Evolutionary conservation across 78 protist genomes (phyloP).

Genomic region (Dictyostelium intermedium): DNA sequence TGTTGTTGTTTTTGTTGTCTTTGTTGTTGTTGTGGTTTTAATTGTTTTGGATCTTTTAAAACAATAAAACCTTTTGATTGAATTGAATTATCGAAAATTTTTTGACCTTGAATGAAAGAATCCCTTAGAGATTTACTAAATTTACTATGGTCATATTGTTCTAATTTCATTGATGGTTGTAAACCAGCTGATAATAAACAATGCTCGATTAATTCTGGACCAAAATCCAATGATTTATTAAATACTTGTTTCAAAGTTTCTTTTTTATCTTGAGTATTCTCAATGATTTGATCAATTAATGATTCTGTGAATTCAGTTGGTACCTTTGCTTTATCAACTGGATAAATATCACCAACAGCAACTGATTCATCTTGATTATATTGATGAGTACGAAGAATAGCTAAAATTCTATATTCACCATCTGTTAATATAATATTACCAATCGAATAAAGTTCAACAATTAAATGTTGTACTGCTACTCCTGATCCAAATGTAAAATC

Average conservation of each 20-base stretch:
- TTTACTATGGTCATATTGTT: background rate
- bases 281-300: conserved; percentile 5
- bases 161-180: conserved; percentile 20
- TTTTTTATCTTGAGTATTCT: conserved; percentile 6
- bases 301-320: conserved; percentile 30
- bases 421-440: conserved; percentile 85
- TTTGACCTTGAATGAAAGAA: conserved; percentile 35
- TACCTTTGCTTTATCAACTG: conserved; percentile 42
- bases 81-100: conserved; percentile 9
- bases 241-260: conserved; percentile 69
- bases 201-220: conserved; percentile 71
- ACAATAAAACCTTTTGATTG: conserved; percentile 62
- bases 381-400: conserved; percentile 72
- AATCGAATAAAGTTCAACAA: conserved; percentile 84
- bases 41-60: conserved; percentile 20
- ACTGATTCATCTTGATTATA: conserved; percentile 58
- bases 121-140: background rate
- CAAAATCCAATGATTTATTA: conserved; percentile 61
- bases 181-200: conserved; percentile 51
- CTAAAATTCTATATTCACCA: conserved; percentile 56
- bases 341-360: conserved; percentile 61
- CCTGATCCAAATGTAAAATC: conserved; percentile 90
- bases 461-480: conserved; percentile 77
- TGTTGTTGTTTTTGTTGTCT: conserved; percentile 9
- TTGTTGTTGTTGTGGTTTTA: conserved; percentile 24